Conservation (phyloP, 1,284 basidiomycete genomes). For the Neonothopanus nambi region DNA sequence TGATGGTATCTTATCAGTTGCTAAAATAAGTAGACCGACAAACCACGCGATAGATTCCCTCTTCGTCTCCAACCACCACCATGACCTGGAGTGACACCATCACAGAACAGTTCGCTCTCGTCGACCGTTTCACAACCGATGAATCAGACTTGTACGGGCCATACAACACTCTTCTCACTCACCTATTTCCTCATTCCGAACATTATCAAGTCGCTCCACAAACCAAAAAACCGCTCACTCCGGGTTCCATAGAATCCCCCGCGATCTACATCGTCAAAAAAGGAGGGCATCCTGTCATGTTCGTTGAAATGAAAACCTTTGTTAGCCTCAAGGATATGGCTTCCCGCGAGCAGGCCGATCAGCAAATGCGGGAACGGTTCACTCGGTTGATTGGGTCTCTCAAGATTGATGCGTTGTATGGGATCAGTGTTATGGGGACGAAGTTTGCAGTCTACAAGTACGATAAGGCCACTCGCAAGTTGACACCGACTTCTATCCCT, state of each 20-base stretch:
- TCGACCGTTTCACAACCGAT: no score
- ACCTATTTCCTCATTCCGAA: conserved; percentile 23
- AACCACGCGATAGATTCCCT: no score
- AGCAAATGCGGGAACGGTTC: conserved; percentile 25
- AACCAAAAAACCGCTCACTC: conserved; percentile 21
- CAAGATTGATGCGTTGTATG: conserved; percentile 21
- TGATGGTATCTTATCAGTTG: no score
- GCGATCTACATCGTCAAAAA: conserved; percentile 22
- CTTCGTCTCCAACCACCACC: no score
- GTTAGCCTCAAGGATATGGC: conserved; percentile 16
- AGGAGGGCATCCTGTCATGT: conserved; percentile 21
- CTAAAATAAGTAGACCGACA: no score
- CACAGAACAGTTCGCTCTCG: no score
- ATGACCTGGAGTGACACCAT: no score
- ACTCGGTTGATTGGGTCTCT: conserved; percentile 13
- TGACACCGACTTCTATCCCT: conserved; percentile 8
- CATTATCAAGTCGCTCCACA: conserved; percentile 24
- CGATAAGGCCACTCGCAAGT: conserved; percentile 6
- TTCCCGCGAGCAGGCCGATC: conserved; percentile 20
- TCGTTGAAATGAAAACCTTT: conserved; percentile 24
- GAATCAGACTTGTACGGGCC: no score
- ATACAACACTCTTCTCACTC: conserved; percentile 21
- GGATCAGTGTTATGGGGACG: conserved; percentile 23
- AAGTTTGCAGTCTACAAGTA: conserved; percentile 26
- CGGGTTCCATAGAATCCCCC: conserved; percentile 22